Percentiles rank a stretch among this genome's conserved stretches.
Conservation (phyloP, 257 asterid genomes). For the Cinchona pubescens region DNA sequence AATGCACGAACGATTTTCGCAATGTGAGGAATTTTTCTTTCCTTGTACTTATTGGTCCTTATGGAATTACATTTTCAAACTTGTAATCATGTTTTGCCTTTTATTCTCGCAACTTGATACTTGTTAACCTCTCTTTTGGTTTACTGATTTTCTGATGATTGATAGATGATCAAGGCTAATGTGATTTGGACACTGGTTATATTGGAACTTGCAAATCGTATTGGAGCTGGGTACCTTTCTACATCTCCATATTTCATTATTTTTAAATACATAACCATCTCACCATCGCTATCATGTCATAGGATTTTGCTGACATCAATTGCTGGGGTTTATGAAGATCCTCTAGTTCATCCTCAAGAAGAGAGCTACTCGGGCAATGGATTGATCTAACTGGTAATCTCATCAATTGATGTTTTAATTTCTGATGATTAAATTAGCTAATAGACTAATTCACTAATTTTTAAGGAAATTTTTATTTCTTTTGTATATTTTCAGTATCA, state of each 20-base stretch:
- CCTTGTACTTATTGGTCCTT: neutral
- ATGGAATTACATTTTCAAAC: neutral
- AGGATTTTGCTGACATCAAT: slow-evolving; percentile 96
- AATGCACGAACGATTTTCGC: neutral
- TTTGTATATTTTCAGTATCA: neutral
- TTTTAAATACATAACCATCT: slow-evolving; percentile 3
- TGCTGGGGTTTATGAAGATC: slow-evolving; percentile 96
- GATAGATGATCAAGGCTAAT: slow-evolving; percentile 91
- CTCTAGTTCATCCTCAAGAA: slow-evolving; percentile 88
- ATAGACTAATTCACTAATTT: neutral
- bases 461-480: neutral
- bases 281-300: slow-evolving; percentile 4
- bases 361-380: slow-evolving; percentile 99
- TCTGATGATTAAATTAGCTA: neutral
- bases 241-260: neutral
- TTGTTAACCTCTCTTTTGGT: slow-evolving; percentile 3
- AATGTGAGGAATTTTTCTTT: neutral
- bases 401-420: neutral
- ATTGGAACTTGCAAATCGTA: slow-evolving; percentile 99
- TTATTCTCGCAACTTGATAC: neutral
- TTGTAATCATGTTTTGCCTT: neutral
- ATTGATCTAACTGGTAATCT: slow-evolving; percentile 83
- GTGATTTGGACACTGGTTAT: slow-evolving; percentile 94
- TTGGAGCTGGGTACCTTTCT: slow-evolving; percentile 78
- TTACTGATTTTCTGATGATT: neutral